Evolutionary conservation across 176 grass and related monocot genomes (phyloP), one percentile per base, ranked within the genome.

Genomic region (Phoenix dactylifera): DNA sequence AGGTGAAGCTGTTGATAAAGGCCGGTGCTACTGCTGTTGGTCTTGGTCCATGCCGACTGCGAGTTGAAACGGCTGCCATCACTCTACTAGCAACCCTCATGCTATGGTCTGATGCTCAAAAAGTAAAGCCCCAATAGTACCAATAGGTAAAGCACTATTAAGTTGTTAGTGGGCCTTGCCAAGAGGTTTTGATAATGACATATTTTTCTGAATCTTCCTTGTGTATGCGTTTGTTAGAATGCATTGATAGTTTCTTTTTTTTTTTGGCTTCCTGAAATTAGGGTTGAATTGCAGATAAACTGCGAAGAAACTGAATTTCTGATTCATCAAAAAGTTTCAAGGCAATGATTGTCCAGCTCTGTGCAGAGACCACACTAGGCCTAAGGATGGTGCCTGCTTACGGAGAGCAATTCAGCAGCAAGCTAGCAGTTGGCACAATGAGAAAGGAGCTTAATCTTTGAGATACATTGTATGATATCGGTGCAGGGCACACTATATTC

Each of bases 41-140:
- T 39, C 86, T 91, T 24, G 87, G 87, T 66, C 68, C 81, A 72
- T 88, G 77, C 59, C 79, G 92, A 44, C 67, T 97, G 39, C 75
- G 92, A 61, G 92, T 88, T 51, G 92, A 97, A 77, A 97, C 92
- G 1, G 87, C 92, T 52, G 84, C 87, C 4, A 78, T 91, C 26
- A 74, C 87, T 0, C 83, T 97, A 15, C 49, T 97, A 18, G 76
- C 92, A 7, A 75, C 78, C 60, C 78, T 91, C 4, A 91, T 91
- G 92, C 81, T 97, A 6, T 97, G 92, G 92, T 88, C 92, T 39
- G 81, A 97, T 81, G 74, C 78, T 72, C 59, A 76, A 50, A 63
- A 30, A 15, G 19, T 62, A 19, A 22, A 71, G 61, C 16, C 16
- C 22, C 58, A 76, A 20, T 54, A 54, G 51, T 14, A 55, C 50